Conservation (phyloP, 2,329 filamentous ascomycete species). For the Xenoacremonium recifei region DNA sequence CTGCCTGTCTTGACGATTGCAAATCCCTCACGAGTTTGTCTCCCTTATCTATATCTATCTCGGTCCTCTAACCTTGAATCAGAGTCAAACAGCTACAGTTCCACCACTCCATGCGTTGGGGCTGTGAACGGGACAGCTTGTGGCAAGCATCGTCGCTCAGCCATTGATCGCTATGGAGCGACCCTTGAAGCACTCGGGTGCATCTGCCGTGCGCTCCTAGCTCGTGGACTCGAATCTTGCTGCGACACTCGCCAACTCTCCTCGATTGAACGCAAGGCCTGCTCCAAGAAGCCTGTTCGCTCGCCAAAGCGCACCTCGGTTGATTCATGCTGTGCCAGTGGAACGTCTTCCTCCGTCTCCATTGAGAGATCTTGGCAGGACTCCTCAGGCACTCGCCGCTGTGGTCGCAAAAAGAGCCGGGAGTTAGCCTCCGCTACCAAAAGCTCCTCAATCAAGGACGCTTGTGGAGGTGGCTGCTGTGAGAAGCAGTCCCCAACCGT, state of each 20-base stretch:
- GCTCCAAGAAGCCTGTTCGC: constrained; percentile 19
- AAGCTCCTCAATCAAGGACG: too few species aligned
- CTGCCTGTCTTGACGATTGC: too few species aligned
- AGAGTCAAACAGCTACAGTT: too few species aligned
- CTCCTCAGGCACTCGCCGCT: too few species aligned
- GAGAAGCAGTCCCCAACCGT: too few species aligned
- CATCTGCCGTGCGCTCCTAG: constrained; percentile 51
- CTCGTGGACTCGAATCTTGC: constrained; percentile 51
- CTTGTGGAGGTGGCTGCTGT: too few species aligned
- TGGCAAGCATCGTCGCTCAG: constrained; percentile 32
- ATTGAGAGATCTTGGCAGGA: constrained; percentile 12
- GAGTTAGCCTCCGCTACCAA: too few species aligned
- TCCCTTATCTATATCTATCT: too few species aligned
- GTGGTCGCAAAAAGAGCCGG: too few species aligned
- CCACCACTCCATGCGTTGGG: constrained; percentile 10
- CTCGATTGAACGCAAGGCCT: constrained; percentile 22
- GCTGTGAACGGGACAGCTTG: constrained; percentile 33
- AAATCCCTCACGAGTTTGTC: too few species aligned
- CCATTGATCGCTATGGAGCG: constrained; percentile 38
- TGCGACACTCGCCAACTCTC: constrained; percentile 34
- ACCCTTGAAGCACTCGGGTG: constrained; percentile 49
- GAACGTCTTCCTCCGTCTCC: constrained; percentile 6
- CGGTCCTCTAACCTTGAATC: too few species aligned
- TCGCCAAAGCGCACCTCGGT: constrained; percentile 19
- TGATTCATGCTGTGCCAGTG: constrained; percentile 25